Base-by-base conservation (phyloP, 768 basidiomycete genomes). In the Polyporus arcularius region DNA sequence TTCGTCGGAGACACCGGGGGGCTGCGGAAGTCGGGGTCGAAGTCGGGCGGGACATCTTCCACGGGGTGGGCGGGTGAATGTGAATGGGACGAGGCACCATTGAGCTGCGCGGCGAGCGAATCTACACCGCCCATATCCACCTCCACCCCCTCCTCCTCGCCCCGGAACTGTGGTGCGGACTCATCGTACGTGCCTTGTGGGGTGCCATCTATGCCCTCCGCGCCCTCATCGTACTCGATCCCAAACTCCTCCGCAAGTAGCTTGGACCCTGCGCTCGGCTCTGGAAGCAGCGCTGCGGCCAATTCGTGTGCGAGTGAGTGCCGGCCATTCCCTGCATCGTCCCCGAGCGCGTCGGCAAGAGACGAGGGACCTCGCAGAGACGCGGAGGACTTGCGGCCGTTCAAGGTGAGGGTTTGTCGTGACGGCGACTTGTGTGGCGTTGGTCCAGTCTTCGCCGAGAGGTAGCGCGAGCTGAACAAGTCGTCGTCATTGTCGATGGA, bases 271-370 rank as follows among this genome's bases (percentile, higher is more conserved):
- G 84, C 79, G 53, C 82, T 88, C 0, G 93, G 92, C 74, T 94
- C 92, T 26, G 92, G 92, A 86, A 93, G 90, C 56, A 94, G 80
- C 10, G 92, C 92, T 38, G 88, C 85, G 6, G 93, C 92, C 39
- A 94, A 84, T 69, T 94, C 92, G 73, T 94, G 92, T 4, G 92
- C 92, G 35, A 94, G 82, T 5, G 90, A 92, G 70, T 88, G 86
- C 46, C 83, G 79, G 42, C 79, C 80, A 60, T 74, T 79, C 6
- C 60, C 61, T 11, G 61, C 70, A 58, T 83, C 83, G 63, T 79
- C 81, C 56, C 78, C 79, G 21, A 74, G 65, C 30, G 70, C 64
- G 31, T 73, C 60, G 26, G 74, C 72, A 38, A 82, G 72, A 62
- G 70, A 74, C 15, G 80, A 65, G 9, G 52, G 38, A 57, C 74